Evolutionary conservation across 768 basidiomycete species (phyloP).

Genomic region (Russula earlei): DNA sequence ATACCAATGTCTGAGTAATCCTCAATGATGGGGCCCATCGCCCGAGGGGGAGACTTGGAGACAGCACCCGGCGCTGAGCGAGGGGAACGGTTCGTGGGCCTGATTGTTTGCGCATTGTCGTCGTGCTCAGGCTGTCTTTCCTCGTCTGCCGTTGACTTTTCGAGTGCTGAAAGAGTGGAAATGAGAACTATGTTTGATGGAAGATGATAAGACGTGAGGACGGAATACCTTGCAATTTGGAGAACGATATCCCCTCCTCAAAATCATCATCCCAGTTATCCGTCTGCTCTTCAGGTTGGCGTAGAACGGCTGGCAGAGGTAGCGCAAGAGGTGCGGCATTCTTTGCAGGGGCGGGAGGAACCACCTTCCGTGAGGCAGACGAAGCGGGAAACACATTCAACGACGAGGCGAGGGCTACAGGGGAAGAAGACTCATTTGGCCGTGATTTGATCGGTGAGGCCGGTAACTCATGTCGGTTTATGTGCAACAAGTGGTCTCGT

Average conservation of each 20-base stretch:
- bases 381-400: slow-evolving; percentile 10
- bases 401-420: slow-evolving; percentile 12
- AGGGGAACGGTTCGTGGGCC: slow-evolving; percentile 64
- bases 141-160: slow-evolving; percentile 49
- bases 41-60: slow-evolving; percentile 50
- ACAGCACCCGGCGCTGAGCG: slow-evolving; percentile 32
- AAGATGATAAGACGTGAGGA: neutral
- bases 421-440: slow-evolving; percentile 3
- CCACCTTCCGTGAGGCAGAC: slow-evolving; percentile 16
- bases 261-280: slow-evolving; percentile 99
- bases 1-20: slow-evolving; percentile 84
- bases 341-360: slow-evolving; percentile 13
- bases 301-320: slow-evolving; percentile 56
- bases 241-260: slow-evolving; percentile 83
- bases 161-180: slow-evolving; percentile 49
- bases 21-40: slow-evolving; percentile 65
- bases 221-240: slow-evolving; percentile 63
- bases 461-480: slow-evolving; percentile 41
- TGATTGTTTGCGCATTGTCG: slow-evolving; percentile 51
- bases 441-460: slow-evolving; percentile 18
- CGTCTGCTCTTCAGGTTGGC: slow-evolving; percentile 74
- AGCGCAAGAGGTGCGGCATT: slow-evolving; percentile 26
- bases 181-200: neutral
- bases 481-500: slow-evolving; percentile 31
- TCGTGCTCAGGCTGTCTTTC: slow-evolving; percentile 14